A percentile compares a stretch with the other conserved stretches of the same genome.
Evolutionary conservation across 108 stramenopile species (phyloP).

Genomic region (Fragilariopsis cylindrus): DNA sequence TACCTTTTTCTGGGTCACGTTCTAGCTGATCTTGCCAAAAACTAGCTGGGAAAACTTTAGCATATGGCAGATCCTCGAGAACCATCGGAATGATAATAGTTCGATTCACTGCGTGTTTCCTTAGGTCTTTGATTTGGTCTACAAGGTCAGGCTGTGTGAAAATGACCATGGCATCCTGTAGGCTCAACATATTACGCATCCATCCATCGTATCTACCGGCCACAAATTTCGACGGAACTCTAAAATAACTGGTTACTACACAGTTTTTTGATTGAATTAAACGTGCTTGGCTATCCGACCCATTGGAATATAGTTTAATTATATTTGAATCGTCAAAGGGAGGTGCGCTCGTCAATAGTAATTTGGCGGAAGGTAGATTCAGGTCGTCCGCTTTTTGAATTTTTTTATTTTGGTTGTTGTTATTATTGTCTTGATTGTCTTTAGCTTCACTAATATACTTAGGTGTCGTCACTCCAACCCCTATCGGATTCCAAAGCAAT

Average conservation of each 20-base stretch:
- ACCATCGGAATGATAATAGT: conserved; percentile 6
- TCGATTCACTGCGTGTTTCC: conserved; percentile 42
- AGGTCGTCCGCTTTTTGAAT: too few species aligned
- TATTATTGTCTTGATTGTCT: too few species aligned
- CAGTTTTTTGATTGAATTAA: conserved; percentile 44
- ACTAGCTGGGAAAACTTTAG: conserved; percentile 22
- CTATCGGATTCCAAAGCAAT: too few species aligned
- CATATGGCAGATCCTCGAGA: conserved; percentile 27
- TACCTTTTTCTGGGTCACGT: conserved; percentile 53
- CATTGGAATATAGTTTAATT: conserved; percentile 12
- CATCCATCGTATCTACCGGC: conserved; percentile 49
- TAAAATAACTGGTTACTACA: conserved; percentile 65
- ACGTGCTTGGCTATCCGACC: background rate
- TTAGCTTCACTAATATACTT: too few species aligned
- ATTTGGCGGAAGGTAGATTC: conserved; percentile 24
- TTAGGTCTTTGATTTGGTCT: conserved; percentile 38
- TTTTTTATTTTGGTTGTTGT: too few species aligned
- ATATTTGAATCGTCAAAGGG: conserved; percentile 31
- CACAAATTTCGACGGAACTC: conserved; percentile 48
- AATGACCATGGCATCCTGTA: conserved; percentile 72
- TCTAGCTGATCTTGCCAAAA: conserved; percentile 69
- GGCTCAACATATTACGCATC: conserved; percentile 67
- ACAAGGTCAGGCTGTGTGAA: conserved; percentile 55
- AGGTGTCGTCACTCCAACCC: too few species aligned
- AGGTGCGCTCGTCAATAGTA: conserved; percentile 19